Percentiles rank a stretch among this genome's conserved stretches.
Evolutionary conservation across 2,329 filamentous ascomycete genomes (phyloP).

Genomic region (Colletotrichum falcatum): DNA sequence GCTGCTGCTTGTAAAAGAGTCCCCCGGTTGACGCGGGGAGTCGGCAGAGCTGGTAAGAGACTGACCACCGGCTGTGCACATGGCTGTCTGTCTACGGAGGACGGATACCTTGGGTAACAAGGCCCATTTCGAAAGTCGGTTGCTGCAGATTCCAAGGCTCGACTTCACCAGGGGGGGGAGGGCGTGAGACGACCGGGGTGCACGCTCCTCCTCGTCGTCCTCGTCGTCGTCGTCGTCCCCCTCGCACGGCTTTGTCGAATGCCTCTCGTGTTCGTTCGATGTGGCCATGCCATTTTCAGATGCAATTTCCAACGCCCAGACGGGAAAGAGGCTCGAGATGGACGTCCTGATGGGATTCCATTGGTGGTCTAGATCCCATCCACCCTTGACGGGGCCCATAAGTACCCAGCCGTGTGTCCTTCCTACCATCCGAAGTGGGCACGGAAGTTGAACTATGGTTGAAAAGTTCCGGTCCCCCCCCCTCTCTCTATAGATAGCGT

Average conservation of each 20-base stretch:
- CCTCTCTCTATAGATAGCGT: too few species aligned
- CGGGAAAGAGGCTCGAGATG: conserved; percentile 21
- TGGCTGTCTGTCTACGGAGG: not conserved
- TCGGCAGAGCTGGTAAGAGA: not conserved
- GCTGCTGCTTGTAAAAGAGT: not conserved
- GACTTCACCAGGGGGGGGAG: conserved; percentile 6
- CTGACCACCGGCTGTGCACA: not conserved
- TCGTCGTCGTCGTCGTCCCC: not conserved
- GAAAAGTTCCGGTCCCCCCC: conserved; percentile 16
- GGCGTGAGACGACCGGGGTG: conserved; percentile 10
- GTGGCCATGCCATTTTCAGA: conserved; percentile 37
- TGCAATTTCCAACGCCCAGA: conserved; percentile 37
- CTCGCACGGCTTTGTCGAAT: conserved; percentile 15
- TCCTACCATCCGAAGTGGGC: conserved; percentile 34
- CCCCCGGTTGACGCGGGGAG: not conserved
- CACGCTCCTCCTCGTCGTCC: too few species aligned
- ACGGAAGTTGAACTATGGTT: conserved; percentile 3
- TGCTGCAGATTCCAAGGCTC: not conserved
- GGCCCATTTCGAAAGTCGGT: not conserved
- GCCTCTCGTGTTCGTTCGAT: conserved; percentile 36
- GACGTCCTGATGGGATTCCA: conserved; percentile 21
- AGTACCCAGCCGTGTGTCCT: conserved; percentile 6
- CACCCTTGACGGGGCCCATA: conserved; percentile 11
- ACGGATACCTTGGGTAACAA: not conserved
- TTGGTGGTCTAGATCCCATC: conserved; percentile 32